Base-by-base conservation (phyloP, 768 basidiomycete species). In the Cyclocybe cylindracea region DNA sequence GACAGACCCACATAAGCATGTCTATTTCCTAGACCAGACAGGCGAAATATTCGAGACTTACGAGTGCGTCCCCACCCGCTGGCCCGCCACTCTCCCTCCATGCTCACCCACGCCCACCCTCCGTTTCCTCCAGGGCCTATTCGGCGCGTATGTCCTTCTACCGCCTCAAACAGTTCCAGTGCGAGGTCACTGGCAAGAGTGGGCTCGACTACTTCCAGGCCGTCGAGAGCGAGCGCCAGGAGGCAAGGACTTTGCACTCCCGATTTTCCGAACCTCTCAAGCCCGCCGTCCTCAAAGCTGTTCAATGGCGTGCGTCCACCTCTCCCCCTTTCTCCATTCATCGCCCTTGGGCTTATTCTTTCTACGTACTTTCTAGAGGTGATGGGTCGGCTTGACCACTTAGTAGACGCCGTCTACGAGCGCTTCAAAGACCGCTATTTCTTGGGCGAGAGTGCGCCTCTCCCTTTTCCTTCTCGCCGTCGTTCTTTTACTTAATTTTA, bases 41-140 rank as follows among this genome's bases (percentile, higher is more conserved):
- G 96, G 95, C 65, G 96, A 98, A 82, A 91, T 98, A 71, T 98
- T 98, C 69, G 87, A 93, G 58, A 86, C 86, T 66, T 98, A 97
- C 67, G 94, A 97, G 95, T 97, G 65, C 66, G 91, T 80, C 55
- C 55, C 58, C 56, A 53, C 57, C 43, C 35, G 14, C 14, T 48
- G 14, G 16, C 47, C 44, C 39, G 13, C 37, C 16, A 34, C 48
- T 18, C 43, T 16, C 37, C 61, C 64, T 55, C 56, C 58, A 55
- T 44, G 19, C 57, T 51, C 60, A 57, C 61, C 48, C 46, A 37
- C 53, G 59, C 50, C 62, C 65, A 60, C 50, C 51, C 51, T 57
- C 49, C 44, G 19, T 41, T 55, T 44, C 46, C 37, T 60, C 56
- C 63, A 82, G 79, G 62, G 85, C 91, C 18, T 98, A 96, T 75